Base-by-base conservation (phyloP, 805 yeast species). In the Saturnispora zaruensis region DNA sequence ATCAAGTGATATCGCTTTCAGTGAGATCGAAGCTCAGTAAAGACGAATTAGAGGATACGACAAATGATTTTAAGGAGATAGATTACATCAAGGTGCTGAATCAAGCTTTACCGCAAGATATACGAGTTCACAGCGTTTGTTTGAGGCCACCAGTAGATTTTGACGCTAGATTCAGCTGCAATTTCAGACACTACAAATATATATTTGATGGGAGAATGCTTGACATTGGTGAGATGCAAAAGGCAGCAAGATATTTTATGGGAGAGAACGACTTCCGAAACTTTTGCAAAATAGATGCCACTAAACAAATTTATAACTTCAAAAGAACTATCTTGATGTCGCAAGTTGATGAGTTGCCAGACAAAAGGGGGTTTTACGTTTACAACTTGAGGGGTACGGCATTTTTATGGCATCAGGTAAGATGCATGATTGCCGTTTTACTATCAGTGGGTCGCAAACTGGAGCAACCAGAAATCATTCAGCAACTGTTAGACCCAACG, bases 321-420 rank as follows among this genome's bases (percentile, higher is more conserved):
- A 66, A 62, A n/a, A 74, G 99, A 60, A 73, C 71, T 8, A 79
- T 93, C 14, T 59, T 75, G 37, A 66, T 71, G 18, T 53, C 66
- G 9, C 50, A 60, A 18, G 63, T 68, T 3, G 36, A 49, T 9
- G 48, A 34, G 3, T 33, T 60, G 2, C 53, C 55, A 5, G 57
- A 54, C 2, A 51, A 54, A 7, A 51, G 56, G 16, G 78, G 76
- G 4, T 72, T 77, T 49, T 85, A 73, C 59, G 82, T 81, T 50
- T 80, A 91, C 63, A 89, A 88, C 62, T 68, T 93, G 48, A 73
- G 77, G 54, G 99, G 99, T 0, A 72, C 86, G 1, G 99, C 98
- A 7, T 93, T 93, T 58, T 67, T 93, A 50, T 93, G 98, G 98
- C 98, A 93, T 64, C 99, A 93, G 66, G 99, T 93, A 18, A 77